phyloP scores from a whole-genome alignment of 768 basidiomycete genomes.

The Kwoniella europaea region DNA sequence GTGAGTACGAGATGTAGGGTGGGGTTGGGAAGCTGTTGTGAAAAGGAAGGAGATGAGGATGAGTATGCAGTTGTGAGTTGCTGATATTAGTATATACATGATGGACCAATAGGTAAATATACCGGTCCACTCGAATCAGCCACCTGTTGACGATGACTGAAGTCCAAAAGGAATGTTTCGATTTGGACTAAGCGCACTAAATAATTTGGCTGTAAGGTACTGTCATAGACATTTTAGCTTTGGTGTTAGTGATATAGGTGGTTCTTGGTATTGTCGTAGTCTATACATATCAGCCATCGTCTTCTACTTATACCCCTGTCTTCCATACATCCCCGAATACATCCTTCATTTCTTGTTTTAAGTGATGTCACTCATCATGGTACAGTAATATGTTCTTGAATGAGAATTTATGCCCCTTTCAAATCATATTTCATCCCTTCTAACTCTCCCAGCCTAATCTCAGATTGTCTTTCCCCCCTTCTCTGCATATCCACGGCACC shows the following conservation, averaged over 20 bases:
- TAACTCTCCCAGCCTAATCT: constrained; percentile 26
- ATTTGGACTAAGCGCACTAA: constrained; percentile 5
- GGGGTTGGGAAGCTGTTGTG: too few species aligned
- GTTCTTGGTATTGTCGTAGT: background rate
- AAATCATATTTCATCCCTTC: constrained; percentile 40
- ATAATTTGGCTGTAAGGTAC: background rate
- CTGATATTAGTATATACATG: background rate
- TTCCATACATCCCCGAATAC: too few species aligned
- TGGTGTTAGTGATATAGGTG: background rate
- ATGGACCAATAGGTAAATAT: background rate
- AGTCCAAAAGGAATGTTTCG: constrained; percentile 3
- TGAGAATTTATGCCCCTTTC: constrained; percentile 34
- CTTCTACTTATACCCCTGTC: too few species aligned
- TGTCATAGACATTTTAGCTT: constrained; percentile 2
- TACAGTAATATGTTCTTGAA: too few species aligned
- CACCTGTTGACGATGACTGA: background rate
- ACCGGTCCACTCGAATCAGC: background rate
- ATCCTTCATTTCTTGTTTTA: too few species aligned
- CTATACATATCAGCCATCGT: background rate
- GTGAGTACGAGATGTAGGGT: too few species aligned
- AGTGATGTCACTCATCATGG: too few species aligned
- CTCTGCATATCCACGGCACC: constrained; percentile 37
- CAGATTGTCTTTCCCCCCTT: constrained; percentile 30
- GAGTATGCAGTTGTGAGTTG: too few species aligned
- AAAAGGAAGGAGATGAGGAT: too few species aligned